phyloP scores from a whole-genome alignment of 805 yeast genomes.

The Metschnikowia gelsemii region DNA sequence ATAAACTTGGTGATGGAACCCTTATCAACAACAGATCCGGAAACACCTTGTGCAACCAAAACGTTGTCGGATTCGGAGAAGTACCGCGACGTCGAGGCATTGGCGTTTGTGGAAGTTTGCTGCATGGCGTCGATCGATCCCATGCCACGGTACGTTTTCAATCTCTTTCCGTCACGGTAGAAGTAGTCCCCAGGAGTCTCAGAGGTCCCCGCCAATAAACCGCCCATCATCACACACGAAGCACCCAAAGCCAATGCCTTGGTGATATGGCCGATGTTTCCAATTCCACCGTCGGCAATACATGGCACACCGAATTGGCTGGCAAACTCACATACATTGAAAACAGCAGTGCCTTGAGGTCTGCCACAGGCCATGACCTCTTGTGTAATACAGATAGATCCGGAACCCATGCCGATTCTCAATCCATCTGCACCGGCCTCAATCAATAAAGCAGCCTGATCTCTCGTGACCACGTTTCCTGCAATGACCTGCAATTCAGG shows the following conservation, averaged over 20 bases:
- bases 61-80: conserved; percentile 95
- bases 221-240: conserved; percentile 98
- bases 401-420: conserved; percentile 99
- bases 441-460: conserved; percentile 88
- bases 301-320: conserved; percentile 96
- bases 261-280: conserved; percentile 96
- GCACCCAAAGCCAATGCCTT: conserved; percentile 98
- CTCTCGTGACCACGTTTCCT: conserved; percentile 98
- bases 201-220: conserved; percentile 96
- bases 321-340: conserved; percentile 90
- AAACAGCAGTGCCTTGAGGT: conserved; percentile 99
- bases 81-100: conserved; percentile 97
- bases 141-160: conserved; percentile 98
- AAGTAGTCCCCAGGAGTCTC: conserved; percentile 99
- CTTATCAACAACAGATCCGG: conserved; percentile 95
- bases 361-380: conserved; percentile 99
- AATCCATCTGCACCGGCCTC: conserved; percentile 97
- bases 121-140: conserved; percentile 99
- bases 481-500: conserved; percentile 88
- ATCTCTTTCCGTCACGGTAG: conserved; percentile 96
- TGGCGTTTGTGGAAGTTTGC: conserved; percentile 80
- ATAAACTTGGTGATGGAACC: conserved; percentile 92
- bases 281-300: conserved; percentile 99
- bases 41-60: conserved; percentile 98
- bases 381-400: conserved; percentile 98